Conservation (phyloP, 768 basidiomycete genomes). For the Phallus indusiatus region DNA sequence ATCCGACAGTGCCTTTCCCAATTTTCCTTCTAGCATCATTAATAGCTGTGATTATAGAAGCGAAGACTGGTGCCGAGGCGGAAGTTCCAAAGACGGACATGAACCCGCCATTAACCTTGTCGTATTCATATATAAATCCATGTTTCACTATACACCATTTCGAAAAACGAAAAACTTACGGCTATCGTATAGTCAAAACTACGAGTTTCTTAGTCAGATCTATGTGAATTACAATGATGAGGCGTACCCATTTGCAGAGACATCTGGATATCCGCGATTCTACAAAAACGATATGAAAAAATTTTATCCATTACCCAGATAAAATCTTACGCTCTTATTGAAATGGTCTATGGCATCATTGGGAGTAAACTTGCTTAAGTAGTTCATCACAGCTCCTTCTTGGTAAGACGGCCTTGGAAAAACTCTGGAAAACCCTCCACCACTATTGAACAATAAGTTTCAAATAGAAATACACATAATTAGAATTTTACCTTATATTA, state of each 20-base stretch:
- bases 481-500: slow-evolving; percentile 24
- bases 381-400: background rate
- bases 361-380: slow-evolving; percentile 11
- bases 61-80: slow-evolving; percentile 25
- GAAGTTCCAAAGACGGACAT: slow-evolving; percentile 25
- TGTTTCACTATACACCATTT: background rate
- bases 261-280: too few relatives aligned
- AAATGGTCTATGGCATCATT: slow-evolving; percentile 11
- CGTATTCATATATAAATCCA: too few relatives aligned
- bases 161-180: background rate
- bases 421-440: slow-evolving; percentile 9
- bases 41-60: slow-evolving; percentile 27
- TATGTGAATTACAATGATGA: too few relatives aligned
- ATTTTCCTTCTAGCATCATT: slow-evolving; percentile 28
- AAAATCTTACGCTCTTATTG: slow-evolving; percentile 9
- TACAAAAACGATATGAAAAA: background rate
- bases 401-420: slow-evolving; percentile 11
- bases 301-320: too few relatives aligned
- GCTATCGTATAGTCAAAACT: slow-evolving; percentile 1
- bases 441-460: background rate
- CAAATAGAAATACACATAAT: slow-evolving; percentile 12
- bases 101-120: slow-evolving; percentile 18
- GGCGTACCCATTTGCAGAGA: too few relatives aligned
- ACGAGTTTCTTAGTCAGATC: too few relatives aligned
- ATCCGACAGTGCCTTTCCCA: slow-evolving; percentile 29